These are phyloP conservation scores for Fonsecaea erecta DNA, from an alignment of 2,329 filamentous ascomycete species.

Conservation along the genomic window DNA sequence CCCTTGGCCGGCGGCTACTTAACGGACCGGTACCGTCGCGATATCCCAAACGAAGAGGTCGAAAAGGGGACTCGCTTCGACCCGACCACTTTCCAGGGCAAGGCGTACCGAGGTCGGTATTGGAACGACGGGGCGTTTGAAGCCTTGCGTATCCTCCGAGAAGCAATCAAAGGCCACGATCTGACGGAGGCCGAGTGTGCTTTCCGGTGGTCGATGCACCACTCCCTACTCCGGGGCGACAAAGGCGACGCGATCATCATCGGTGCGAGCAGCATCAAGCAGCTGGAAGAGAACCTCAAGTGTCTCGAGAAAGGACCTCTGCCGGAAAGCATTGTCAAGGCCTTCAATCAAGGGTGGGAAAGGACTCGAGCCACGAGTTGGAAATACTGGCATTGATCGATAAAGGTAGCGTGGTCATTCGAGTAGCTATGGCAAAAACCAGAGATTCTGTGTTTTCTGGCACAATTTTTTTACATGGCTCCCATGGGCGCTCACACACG, in stretches of 20 bases:
- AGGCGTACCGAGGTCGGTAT: conserved; percentile 46
- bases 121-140: conserved; percentile 51
- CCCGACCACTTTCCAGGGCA: conserved; percentile 48
- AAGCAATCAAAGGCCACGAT: conserved; percentile 46
- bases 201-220: conserved; percentile 54
- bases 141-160: conserved; percentile 49
- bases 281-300: not conserved
- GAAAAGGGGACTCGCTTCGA: conserved; percentile 48
- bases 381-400: not conserved
- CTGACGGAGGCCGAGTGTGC: conserved; percentile 51
- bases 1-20: conserved; percentile 55
- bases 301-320: not conserved
- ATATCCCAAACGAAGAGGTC: conserved; percentile 19
- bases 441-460: no score
- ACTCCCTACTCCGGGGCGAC: conserved; percentile 43
- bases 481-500: no score
- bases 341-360: not conserved
- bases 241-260: not conserved
- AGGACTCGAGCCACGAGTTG: not conserved
- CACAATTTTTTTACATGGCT: no score
- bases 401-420: not conserved
- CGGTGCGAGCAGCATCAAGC: not conserved
- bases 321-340: not conserved
- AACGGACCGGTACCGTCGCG: conserved; percentile 45
- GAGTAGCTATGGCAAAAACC: no score